Conservation (phyloP, 176 grass and related monocot genomes). For the Phragmites australis region DNA sequence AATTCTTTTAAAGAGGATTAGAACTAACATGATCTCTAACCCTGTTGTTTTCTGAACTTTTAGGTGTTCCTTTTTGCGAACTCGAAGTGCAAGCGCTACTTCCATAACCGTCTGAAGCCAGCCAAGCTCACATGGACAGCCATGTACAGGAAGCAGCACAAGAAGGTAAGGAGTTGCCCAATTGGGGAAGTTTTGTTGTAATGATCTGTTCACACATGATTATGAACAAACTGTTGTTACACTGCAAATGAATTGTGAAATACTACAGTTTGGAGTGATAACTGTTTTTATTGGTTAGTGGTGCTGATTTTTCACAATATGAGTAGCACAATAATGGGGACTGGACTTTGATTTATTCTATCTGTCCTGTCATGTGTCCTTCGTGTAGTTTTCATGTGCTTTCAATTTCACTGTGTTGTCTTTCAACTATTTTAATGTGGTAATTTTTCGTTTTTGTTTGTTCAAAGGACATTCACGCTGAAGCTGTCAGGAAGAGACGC, state of each 20-base stretch:
- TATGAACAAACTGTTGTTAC: not conserved
- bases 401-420: not conserved
- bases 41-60: not conserved
- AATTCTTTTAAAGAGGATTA: not conserved
- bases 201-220: not conserved
- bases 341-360: not conserved
- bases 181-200: not conserved
- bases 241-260: not conserved
- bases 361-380: not conserved
- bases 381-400: not conserved
- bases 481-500: slow-evolving; percentile 42
- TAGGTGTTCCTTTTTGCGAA: slow-evolving; percentile 43
- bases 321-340: not conserved
- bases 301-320: not conserved
- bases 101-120: slow-evolving; percentile 43
- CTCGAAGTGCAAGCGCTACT: slow-evolving; percentile 48
- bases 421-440: not conserved
- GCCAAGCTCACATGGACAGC: slow-evolving; percentile 47
- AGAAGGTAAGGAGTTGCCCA: slow-evolving; percentile 11
- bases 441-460: not conserved
- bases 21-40: not conserved
- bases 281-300: not conserved
- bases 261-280: not conserved
- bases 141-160: slow-evolving; percentile 48
- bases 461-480: slow-evolving; percentile 43